Conservation (phyloP, 495 filamentous ascomycete species). For the Trichoderma gamsii region DNA sequence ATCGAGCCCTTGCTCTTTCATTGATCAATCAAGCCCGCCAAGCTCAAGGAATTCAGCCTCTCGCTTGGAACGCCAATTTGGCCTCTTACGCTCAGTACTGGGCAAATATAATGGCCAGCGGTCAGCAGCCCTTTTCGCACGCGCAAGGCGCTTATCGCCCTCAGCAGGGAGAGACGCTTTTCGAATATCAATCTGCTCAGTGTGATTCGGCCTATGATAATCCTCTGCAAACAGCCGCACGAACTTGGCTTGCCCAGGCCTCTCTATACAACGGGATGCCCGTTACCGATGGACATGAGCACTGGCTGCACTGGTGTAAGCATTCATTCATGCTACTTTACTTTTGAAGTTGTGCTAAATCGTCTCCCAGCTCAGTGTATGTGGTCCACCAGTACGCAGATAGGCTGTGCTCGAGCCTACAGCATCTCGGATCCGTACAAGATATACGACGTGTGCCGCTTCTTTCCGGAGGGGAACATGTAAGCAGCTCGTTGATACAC, state of each 20-base stretch:
- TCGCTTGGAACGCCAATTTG: background rate
- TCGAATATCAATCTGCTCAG: constrained; percentile 1
- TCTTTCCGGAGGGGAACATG: constrained; percentile 9
- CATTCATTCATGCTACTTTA: background rate
- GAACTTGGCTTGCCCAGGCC: constrained; percentile 6
- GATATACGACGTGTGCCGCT: background rate
- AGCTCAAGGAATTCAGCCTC: background rate
- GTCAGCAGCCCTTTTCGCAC: constrained; percentile 8
- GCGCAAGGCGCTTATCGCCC: background rate
- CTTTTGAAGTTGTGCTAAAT: background rate
- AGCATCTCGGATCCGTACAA: constrained; percentile 6
- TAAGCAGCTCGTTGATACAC: background rate
- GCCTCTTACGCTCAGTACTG: constrained; percentile 8
- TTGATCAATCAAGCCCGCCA: background rate
- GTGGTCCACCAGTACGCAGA: constrained; percentile 1
- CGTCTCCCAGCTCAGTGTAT: background rate
- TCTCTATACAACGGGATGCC: background rate
- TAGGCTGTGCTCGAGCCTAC: constrained; percentile 10
- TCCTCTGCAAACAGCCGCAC: background rate
- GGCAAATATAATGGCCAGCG: constrained; percentile 1
- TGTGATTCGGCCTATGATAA: constrained; percentile 2
- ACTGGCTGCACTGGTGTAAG: constrained; percentile 7
- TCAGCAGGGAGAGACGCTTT: constrained; percentile 7
- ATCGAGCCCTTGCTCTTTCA: background rate
- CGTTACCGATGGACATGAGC: constrained; percentile 1